These are phyloP conservation scores for Scedosporium minutisporum DNA, from an alignment of 2,329 filamentous ascomycete species.

Conservation along the genomic window DNA sequence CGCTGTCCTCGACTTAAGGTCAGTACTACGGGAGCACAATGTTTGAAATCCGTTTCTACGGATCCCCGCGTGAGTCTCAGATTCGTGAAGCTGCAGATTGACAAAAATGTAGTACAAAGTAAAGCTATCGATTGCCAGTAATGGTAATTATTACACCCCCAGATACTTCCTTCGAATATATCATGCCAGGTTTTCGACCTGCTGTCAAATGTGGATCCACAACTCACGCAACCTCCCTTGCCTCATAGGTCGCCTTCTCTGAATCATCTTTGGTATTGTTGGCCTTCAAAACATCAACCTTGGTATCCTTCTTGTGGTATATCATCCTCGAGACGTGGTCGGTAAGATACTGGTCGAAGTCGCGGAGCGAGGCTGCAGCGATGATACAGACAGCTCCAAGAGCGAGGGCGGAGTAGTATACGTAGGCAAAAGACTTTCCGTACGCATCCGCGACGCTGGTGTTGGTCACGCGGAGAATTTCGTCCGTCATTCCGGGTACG, in stretches of 20 bases:
- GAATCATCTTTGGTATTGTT: neutral
- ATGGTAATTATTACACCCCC: too few relatives aligned
- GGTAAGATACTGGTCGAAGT: slow-evolving; percentile 13
- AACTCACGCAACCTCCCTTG: neutral
- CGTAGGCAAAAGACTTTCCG: slow-evolving; percentile 11
- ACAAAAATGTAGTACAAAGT: too few relatives aligned
- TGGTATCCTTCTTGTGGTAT: slow-evolving; percentile 12
- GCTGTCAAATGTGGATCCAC: neutral
- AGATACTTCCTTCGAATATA: too few relatives aligned
- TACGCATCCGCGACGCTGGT: slow-evolving; percentile 10
- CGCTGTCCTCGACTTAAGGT: too few relatives aligned
- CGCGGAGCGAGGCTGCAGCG: slow-evolving; percentile 9
- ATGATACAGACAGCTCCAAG: slow-evolving; percentile 10
- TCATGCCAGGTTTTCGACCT: too few relatives aligned
- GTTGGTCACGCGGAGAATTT: slow-evolving; percentile 8
- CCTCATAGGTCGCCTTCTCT: neutral
- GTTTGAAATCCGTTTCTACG: too few relatives aligned
- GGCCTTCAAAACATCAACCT: slow-evolving; percentile 10
- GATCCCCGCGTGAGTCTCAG: too few relatives aligned
- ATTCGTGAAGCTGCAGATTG: too few relatives aligned
- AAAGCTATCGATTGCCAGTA: too few relatives aligned
- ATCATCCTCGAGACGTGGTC: slow-evolving; percentile 11
- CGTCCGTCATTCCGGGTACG: slow-evolving; percentile 12
- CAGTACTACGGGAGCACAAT: too few relatives aligned
- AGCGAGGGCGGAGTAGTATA: slow-evolving; percentile 11